Evolutionary conservation across 2,329 filamentous ascomycete genomes (phyloP).

Genomic region (Hymenoscyphus albidus): DNA sequence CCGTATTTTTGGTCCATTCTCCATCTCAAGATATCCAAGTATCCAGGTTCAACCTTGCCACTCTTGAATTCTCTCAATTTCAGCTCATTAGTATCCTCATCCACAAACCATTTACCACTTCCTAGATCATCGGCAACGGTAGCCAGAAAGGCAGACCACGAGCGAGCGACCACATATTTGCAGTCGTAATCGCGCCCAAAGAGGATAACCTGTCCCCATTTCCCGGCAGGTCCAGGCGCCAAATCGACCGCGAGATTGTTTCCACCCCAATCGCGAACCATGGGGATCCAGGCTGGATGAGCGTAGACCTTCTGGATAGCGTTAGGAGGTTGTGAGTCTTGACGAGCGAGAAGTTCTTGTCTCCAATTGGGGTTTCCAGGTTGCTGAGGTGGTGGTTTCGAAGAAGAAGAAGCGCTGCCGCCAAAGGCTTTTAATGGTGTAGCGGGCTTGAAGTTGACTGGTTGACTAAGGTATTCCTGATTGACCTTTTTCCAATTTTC

Average conservation of each 20-base stretch:
- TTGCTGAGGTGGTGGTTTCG: constrained; percentile 51
- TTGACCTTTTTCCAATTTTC: constrained; percentile 94
- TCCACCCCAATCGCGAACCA: constrained; percentile 96
- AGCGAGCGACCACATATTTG: constrained; percentile 93
- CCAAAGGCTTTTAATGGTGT: constrained; percentile 69
- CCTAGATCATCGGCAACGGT: constrained; percentile 84
- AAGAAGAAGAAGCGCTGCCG: constrained; percentile 63
- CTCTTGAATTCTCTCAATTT: constrained; percentile 91
- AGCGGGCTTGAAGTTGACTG: constrained; percentile 53
- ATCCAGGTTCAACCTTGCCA: constrained; percentile 83
- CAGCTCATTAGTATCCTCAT: constrained; percentile 87
- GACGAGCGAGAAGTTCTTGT: constrained; percentile 75
- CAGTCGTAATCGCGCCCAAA: constrained; percentile 98
- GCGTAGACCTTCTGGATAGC: constrained; percentile 90
- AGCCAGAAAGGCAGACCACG: constrained; percentile 85
- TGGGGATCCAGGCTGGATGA: constrained; percentile 90
- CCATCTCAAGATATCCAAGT: constrained; percentile 94
- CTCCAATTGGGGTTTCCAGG: constrained; percentile 67
- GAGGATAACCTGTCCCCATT: constrained; percentile 95
- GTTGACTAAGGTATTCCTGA: constrained; percentile 68
- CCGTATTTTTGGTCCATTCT: constrained; percentile 94
- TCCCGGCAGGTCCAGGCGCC: constrained; percentile 81
- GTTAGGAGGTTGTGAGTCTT: constrained; percentile 83
- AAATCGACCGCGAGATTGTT: constrained; percentile 95
- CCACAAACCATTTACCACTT: constrained; percentile 86